A percentile compares a stretch with the other conserved stretches of the same genome.
Conservation (phyloP, 345 rosid species). For the Sisymbrium irio region DNA sequence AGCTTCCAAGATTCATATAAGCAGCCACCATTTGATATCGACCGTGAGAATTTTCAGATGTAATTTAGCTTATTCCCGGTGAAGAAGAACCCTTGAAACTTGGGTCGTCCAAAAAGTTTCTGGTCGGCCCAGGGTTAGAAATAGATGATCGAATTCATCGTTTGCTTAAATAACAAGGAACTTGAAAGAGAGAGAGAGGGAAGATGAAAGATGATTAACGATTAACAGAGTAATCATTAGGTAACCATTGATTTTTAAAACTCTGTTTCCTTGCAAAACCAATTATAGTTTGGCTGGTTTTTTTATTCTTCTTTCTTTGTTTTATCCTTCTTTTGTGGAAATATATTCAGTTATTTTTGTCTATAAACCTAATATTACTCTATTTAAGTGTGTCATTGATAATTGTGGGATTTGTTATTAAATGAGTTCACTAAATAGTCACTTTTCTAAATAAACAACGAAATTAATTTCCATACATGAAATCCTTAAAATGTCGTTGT, state of each 20-base stretch:
- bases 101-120: conserved; percentile 31
- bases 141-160: conserved; percentile 17
- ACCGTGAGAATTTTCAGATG: background rate
- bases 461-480: background rate
- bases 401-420: background rate
- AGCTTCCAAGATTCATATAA: conserved; percentile 21
- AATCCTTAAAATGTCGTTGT: too few relatives aligned
- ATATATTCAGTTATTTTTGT: conserved; percentile 18
- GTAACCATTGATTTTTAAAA: conserved; percentile 22
- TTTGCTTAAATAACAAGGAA: conserved; percentile 31
- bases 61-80: background rate
- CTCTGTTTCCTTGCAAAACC: conserved; percentile 13
- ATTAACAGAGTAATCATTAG: conserved; percentile 31
- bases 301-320: conserved; percentile 10
- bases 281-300: conserved; percentile 31
- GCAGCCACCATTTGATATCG: conserved; percentile 21
- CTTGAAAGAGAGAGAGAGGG: conserved; percentile 20
- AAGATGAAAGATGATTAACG: conserved; percentile 24
- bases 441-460: too few relatives aligned
- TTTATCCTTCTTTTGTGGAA: conserved; percentile 36
- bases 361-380: background rate
- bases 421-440: background rate
- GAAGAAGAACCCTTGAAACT: conserved; percentile 28
- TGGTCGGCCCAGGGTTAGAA: conserved; percentile 42
- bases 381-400: background rate